These are phyloP conservation scores for Picea glauca DNA, from an alignment of 75 land plant genomes.

Conservation along the genomic window DNA sequence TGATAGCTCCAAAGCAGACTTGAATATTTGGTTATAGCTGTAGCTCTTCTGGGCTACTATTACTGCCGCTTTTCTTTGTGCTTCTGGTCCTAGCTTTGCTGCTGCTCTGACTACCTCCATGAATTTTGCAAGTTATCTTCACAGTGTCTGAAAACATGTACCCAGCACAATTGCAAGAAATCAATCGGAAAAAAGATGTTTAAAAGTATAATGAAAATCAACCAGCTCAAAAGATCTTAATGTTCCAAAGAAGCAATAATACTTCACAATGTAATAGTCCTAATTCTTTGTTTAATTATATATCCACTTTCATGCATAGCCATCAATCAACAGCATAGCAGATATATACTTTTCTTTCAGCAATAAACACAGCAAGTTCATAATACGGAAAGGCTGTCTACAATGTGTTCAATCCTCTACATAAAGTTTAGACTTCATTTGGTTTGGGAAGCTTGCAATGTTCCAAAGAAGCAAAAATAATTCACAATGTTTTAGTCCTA, in stretches of 20 bases:
- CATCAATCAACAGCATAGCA: background rate
- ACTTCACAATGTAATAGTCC: background rate
- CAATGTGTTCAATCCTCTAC: too few relatives aligned
- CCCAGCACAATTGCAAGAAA: background rate
- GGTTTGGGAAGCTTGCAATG: background rate
- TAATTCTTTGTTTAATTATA: background rate
- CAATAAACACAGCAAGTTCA: too few relatives aligned
- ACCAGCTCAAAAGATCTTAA: background rate
- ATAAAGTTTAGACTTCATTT: too few relatives aligned
- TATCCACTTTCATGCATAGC: background rate
- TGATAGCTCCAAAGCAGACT: conserved; percentile 58
- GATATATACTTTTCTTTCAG: too few relatives aligned
- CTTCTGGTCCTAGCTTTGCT: conserved; percentile 31
- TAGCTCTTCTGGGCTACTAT: conserved; percentile 53
- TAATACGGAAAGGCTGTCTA: too few relatives aligned
- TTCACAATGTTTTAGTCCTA: background rate
- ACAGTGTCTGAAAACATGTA: background rate
- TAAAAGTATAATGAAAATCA: background rate
- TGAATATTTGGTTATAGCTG: conserved; percentile 67
- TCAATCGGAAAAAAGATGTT: background rate
- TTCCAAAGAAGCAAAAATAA: background rate
- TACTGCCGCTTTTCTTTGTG: conserved; percentile 45
- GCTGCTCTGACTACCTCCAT: conserved; percentile 80
- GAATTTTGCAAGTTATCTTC: conserved; percentile 3
- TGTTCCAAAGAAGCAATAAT: conserved; percentile 4